phyloP scores from a whole-genome alignment of 1,139 yeast species.

The Suzukiozyma palmioleophila region DNA sequence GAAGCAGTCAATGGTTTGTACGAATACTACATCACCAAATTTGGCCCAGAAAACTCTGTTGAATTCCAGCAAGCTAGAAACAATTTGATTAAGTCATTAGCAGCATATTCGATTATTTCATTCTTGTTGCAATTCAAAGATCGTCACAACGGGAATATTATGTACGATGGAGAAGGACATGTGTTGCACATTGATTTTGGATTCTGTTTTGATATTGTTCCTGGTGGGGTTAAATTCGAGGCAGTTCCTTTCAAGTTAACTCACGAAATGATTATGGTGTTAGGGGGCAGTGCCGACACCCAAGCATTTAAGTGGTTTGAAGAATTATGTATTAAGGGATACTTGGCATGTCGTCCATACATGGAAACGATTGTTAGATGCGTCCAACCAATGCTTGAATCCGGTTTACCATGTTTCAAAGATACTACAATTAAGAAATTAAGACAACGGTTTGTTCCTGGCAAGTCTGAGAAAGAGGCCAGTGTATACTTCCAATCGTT shows the following conservation, averaged over 20 bases:
- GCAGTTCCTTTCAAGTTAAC: constrained; percentile 97
- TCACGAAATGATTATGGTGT: constrained; percentile 90
- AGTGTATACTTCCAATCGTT: constrained; percentile 71
- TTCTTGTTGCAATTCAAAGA: constrained; percentile 92
- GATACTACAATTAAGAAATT: constrained; percentile 75
- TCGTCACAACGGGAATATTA: constrained; percentile 97
- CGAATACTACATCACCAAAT: constrained; percentile 87
- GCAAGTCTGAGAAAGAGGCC: constrained; percentile 81
- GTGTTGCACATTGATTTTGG: constrained; percentile 96
- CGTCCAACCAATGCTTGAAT: constrained; percentile 89
- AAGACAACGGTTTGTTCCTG: constrained; percentile 74
- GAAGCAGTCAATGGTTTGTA: constrained; percentile 97
- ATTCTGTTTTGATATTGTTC: constrained; percentile 96
- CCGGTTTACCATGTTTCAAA: constrained; percentile 96
- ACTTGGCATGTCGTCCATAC: constrained; percentile 82
- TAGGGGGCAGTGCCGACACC: constrained; percentile 84
- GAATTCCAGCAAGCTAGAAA: constrained; percentile 89
- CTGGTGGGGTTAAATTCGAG: constrained; percentile 97
- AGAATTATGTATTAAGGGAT: constrained; percentile 91
- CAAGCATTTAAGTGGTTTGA: constrained; percentile 94
- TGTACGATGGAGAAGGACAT: constrained; percentile 96
- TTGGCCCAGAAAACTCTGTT: constrained; percentile 88
- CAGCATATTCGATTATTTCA: constrained; percentile 93
- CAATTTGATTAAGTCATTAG: constrained; percentile 88
- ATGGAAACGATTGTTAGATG: constrained; percentile 83